Base-by-base conservation (phyloP, 257 asterid genomes). In the Fraxinus cuspidata region DNA sequence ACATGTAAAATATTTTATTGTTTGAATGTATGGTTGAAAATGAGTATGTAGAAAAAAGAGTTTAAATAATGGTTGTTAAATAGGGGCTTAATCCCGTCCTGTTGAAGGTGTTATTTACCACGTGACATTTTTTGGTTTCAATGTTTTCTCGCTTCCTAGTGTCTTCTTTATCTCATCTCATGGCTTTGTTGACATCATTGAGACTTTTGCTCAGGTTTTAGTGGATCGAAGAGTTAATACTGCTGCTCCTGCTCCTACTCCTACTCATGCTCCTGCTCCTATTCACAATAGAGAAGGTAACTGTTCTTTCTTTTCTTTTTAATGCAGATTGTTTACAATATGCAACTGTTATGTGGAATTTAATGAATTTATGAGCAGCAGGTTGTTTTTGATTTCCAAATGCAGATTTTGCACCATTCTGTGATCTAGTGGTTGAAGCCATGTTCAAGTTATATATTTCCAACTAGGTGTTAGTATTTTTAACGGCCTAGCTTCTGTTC, bases 221-320 rank as follows among this genome's bases (percentile, higher is more conserved):
- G 96, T 87, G 78, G 96, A 88, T 85, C 86, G 88, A 53, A 84
- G 87, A 10, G 49, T 42, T 42, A 42, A 42, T 16, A 71, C 79
- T 76, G 81, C 86, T 29, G 94, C 84, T 51, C 74, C 91, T 78
- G 60, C 82, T 68, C 67, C 89, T 79, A 23, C 83, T 68, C 70
- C 89, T 79, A 83, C 83, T 75, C 83, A 88, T 58, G 76, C 82
- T 68, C 69, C 89, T 79, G 85, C 84, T 75, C 83, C 90, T 64
- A 77, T 81, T 75, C 92, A 82, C 77, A 84, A 80, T 74, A 87
- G 78, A 86, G 93, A 88, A 85, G 98, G 98, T 88, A 79, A 77
- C 31, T 70, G 1, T 37, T 67, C 51, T 72, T 53, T 64, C 18
- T 31, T 16, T 70, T 23, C 70, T 72, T 70, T 81, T 66, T 78